Conservation (phyloP, 768 basidiomycete genomes). For the Naganishia friedmannii region DNA sequence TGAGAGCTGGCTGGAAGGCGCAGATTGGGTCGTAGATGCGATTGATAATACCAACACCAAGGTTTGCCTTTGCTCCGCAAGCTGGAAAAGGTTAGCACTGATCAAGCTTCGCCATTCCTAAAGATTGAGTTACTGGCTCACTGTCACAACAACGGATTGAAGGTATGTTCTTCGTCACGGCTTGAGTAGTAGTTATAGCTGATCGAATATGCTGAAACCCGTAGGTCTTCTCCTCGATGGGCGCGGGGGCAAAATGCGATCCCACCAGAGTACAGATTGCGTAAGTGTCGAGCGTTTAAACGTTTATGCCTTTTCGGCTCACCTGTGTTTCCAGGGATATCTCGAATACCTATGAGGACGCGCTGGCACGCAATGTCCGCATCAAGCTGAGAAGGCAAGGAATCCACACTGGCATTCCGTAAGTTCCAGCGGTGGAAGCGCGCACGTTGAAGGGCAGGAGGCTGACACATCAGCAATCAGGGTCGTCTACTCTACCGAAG, state of each 20-base stretch:
- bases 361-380: constrained; percentile 85
- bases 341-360: constrained; percentile 86
- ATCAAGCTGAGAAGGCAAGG: constrained; percentile 57
- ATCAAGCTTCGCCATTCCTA: not conserved
- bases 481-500: constrained; percentile 94
- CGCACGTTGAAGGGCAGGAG: not conserved
- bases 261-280: constrained; percentile 88
- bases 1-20: constrained; percentile 68
- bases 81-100: not conserved
- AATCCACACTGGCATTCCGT: constrained; percentile 54
- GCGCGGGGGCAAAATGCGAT: constrained; percentile 89
- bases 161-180: constrained; percentile 55
- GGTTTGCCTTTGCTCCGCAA: constrained; percentile 30
- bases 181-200: not conserved
- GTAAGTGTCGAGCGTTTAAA: constrained; percentile 35
- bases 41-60: constrained; percentile 98
- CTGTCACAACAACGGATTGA: constrained; percentile 74
- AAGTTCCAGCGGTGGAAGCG: constrained; percentile 36
- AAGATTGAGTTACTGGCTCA: constrained; percentile 82
- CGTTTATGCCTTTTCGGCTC: not conserved
- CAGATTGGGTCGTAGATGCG: constrained; percentile 97
- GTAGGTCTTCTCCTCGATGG: constrained; percentile 94
- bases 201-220: constrained; percentile 8
- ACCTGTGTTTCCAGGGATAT: constrained; percentile 64
- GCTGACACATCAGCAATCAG: constrained; percentile 58